Evolutionary conservation across 768 basidiomycete genomes (phyloP).

Genomic region (Lentinula raphanica): DNA sequence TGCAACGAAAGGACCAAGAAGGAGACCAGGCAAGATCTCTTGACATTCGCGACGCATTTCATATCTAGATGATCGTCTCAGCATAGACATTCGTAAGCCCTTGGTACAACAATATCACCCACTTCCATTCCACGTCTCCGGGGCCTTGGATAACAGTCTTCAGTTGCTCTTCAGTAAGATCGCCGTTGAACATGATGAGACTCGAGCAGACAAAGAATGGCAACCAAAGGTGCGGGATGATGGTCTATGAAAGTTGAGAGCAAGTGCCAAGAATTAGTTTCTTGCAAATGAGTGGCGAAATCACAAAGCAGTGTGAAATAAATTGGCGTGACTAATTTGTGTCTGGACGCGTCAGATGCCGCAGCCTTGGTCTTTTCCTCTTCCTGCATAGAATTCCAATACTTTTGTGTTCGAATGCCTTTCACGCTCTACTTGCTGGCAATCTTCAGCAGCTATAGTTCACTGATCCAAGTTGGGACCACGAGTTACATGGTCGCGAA

Average conservation of each 20-base stretch:
- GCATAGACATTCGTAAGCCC: background rate
- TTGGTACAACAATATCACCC: constrained; percentile 17
- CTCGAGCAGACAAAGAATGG: background rate
- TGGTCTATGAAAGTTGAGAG: background rate
- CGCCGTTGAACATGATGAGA: constrained; percentile 5
- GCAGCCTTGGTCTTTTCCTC: too few species aligned
- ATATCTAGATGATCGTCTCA: constrained; percentile 45
- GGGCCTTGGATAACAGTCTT: constrained; percentile 71
- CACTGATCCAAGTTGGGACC: background rate
- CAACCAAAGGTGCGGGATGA: background rate
- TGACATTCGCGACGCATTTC: constrained; percentile 96
- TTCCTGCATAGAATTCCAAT: background rate
- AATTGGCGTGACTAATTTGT: constrained; percentile 3
- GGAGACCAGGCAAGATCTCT: constrained; percentile 78
- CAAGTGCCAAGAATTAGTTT: background rate
- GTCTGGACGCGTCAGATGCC: background rate
- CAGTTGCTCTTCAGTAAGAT: constrained; percentile 35
- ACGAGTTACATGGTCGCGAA: background rate
- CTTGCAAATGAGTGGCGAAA: background rate
- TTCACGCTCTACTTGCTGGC: background rate
- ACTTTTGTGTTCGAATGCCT: background rate
- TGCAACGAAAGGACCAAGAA: constrained; percentile 83
- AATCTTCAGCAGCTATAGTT: background rate
- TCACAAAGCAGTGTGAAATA: background rate
- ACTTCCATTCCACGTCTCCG: constrained; percentile 83